Conservation (phyloP, 2,329 filamentous ascomycete species). For the Cytospora paraplurivora region DNA sequence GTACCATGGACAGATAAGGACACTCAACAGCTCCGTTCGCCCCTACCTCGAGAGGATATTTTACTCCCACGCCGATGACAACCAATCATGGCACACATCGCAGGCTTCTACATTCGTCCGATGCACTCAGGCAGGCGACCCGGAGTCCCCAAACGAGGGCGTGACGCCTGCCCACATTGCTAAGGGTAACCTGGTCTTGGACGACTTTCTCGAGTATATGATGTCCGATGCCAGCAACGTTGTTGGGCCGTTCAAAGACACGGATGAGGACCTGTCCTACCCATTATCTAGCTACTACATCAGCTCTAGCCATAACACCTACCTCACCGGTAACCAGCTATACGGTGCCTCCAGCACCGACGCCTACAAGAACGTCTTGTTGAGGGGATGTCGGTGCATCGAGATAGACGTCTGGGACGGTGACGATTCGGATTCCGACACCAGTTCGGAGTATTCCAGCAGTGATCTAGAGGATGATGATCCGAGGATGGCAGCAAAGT, state of each 20-base stretch:
- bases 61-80: slow-evolving; percentile 44
- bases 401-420: slow-evolving; percentile 98
- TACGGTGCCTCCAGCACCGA: slow-evolving; percentile 84
- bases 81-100: slow-evolving; percentile 48
- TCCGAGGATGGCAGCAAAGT: slow-evolving; percentile 56
- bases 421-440: slow-evolving; percentile 63
- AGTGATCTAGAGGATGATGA: slow-evolving; percentile 52
- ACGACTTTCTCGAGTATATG: slow-evolving; percentile 59
- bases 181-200: slow-evolving; percentile 47
- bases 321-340: slow-evolving; percentile 85
- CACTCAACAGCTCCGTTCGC: slow-evolving; percentile 45
- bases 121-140: slow-evolving; percentile 47
- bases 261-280: slow-evolving; percentile 61
- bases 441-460: slow-evolving; percentile 59
- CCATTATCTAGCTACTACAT: slow-evolving; percentile 92
- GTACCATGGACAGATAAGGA: slow-evolving; percentile 40
- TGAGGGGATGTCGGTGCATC: slow-evolving; percentile 85
- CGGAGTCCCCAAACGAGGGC: slow-evolving; percentile 30
- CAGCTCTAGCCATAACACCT: slow-evolving; percentile 94
- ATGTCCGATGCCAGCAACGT: slow-evolving; percentile 50
- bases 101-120: slow-evolving; percentile 50
- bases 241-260: slow-evolving; percentile 39
- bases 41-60: slow-evolving; percentile 51
- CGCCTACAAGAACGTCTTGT: slow-evolving; percentile 81
- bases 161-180: slow-evolving; percentile 32